phyloP scores from a whole-genome alignment of 2,329 filamentous ascomycete genomes.

The Fusarium torulosum region DNA sequence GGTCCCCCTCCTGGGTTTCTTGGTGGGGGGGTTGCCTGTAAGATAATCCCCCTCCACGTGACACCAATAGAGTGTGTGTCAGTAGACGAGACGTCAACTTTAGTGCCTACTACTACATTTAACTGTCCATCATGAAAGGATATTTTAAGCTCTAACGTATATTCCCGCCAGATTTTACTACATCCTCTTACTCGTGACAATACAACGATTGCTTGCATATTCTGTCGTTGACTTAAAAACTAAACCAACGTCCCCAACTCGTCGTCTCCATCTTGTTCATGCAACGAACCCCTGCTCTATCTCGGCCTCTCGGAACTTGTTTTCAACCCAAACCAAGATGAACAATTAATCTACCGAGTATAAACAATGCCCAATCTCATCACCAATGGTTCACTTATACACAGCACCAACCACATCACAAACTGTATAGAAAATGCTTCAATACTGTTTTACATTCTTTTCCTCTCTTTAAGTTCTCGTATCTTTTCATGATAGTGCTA shows the following conservation, averaged over 20 bases:
- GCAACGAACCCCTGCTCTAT: constrained; percentile 20
- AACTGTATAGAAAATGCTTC: neutral
- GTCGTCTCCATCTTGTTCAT: constrained; percentile 18
- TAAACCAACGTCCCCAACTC: neutral
- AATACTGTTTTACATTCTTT: constrained; percentile 25
- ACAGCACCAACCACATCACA: neutral
- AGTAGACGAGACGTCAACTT: constrained; percentile 10
- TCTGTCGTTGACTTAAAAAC: neutral
- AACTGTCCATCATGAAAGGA: neutral
- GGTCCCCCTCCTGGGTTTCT: constrained; percentile 22
- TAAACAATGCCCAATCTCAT: neutral
- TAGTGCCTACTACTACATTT: neutral
- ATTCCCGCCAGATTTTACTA: neutral
- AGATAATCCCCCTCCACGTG: constrained; percentile 50
- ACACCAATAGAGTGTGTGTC: constrained; percentile 42
- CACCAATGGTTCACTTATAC: neutral
- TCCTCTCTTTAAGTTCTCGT: constrained; percentile 35
- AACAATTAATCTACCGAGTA: neutral
- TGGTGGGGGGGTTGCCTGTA: constrained; percentile 52
- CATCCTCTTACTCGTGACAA: neutral
- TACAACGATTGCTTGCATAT: neutral
- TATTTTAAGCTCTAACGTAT: neutral
- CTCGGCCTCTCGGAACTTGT: constrained; percentile 17
- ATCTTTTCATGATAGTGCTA: constrained; percentile 49
- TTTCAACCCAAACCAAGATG: constrained; percentile 6